Percentiles rank a stretch among this genome's conserved stretches.
phyloP scores from a whole-genome alignment of 2,329 filamentous ascomycete species.

The Fusarium verrucosum region DNA sequence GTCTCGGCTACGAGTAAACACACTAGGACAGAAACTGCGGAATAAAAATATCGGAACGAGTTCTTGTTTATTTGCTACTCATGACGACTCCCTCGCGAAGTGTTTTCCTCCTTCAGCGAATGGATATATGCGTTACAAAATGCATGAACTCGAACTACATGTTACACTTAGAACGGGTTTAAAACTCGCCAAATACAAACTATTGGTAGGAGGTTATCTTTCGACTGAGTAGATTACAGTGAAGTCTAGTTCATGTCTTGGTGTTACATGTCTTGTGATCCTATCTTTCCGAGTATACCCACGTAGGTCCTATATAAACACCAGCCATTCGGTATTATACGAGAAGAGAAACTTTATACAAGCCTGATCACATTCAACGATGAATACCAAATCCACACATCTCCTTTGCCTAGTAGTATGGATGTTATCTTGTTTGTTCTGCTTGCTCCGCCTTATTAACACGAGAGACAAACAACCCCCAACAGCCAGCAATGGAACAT shows the following conservation, averaged over 20 bases:
- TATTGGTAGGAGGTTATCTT: constrained; percentile 1
- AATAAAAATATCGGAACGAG: background rate
- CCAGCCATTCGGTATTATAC: too few relatives aligned
- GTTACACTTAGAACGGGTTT: background rate
- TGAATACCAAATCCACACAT: background rate
- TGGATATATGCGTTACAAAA: background rate
- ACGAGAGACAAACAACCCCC: background rate
- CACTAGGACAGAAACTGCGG: background rate
- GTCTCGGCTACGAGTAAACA: constrained; percentile 3
- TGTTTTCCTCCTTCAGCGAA: background rate
- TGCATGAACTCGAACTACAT: background rate
- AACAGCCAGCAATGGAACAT: too few relatives aligned
- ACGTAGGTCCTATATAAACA: too few relatives aligned
- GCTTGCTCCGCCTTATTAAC: background rate
- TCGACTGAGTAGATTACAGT: background rate
- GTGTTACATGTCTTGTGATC: too few relatives aligned
- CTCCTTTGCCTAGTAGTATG: background rate
- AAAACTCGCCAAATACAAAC: background rate
- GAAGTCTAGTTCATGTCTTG: background rate
- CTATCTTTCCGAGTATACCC: too few relatives aligned
- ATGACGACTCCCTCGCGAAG: constrained; percentile 11
- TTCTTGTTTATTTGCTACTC: background rate
- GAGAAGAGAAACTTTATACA: background rate
- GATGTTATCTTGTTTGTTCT: background rate
- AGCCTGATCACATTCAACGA: background rate